phyloP scores from a whole-genome alignment of 2,329 filamentous ascomycete genomes.

The Clonostachys rhizophaga region DNA sequence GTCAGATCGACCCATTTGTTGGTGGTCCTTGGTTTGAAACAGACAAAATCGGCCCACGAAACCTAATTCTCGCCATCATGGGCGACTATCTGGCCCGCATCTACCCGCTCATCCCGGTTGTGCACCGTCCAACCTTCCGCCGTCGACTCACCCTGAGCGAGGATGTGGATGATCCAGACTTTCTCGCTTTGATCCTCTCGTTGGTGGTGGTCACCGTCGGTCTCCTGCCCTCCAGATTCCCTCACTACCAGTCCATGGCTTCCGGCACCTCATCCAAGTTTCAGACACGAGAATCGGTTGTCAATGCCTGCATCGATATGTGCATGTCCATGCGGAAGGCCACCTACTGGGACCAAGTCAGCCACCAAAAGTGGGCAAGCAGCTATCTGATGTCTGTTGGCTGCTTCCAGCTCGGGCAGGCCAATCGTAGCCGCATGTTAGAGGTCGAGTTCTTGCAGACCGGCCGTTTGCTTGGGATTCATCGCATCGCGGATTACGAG shows the following conservation, averaged over 20 bases:
- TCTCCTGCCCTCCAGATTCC: slow-evolving; percentile 15
- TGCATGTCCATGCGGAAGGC: slow-evolving; percentile 11
- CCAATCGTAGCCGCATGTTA: slow-evolving; percentile 25
- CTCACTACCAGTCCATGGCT: slow-evolving; percentile 11
- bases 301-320: slow-evolving; percentile 14
- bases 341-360: slow-evolving; percentile 18
- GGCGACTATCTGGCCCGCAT: slow-evolving; percentile 15
- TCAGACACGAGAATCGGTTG: slow-evolving; percentile 13
- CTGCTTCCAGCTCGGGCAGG: slow-evolving; percentile 24
- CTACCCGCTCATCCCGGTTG: slow-evolving; percentile 15
- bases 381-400: slow-evolving; percentile 22
- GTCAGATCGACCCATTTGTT: background rate
- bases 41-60: slow-evolving; percentile 15
- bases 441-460: slow-evolving; percentile 26
- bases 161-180: slow-evolving; percentile 14
- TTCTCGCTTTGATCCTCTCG: slow-evolving; percentile 14
- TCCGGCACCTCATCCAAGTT: slow-evolving; percentile 11
- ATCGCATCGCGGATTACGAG: slow-evolving; percentile 20
- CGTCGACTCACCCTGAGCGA: slow-evolving; percentile 9
- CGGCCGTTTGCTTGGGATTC: slow-evolving; percentile 20
- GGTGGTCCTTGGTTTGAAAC: slow-evolving; percentile 6
- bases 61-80: slow-evolving; percentile 11
- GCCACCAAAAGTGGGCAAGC: slow-evolving; percentile 24
- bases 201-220: slow-evolving; percentile 14
- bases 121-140: slow-evolving; percentile 15